These are phyloP conservation scores for Diutina sp. DNA, from an alignment of 1,139 yeast genomes.

Conservation along the genomic window DNA sequence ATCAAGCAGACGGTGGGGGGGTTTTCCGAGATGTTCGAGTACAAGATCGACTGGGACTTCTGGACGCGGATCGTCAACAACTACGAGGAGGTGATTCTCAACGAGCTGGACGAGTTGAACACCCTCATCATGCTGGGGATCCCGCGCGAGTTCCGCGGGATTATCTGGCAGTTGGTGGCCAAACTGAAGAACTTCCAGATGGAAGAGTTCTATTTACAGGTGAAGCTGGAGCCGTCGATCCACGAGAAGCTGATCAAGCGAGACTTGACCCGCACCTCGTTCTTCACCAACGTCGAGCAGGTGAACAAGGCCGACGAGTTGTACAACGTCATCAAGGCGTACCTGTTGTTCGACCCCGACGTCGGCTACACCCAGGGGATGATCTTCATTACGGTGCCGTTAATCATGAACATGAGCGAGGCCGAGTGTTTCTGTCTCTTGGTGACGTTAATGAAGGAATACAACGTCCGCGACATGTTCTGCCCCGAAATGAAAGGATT, in stretches of 20 bases:
- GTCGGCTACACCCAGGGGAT: slow-evolving; percentile 97
- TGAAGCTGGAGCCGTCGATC: slow-evolving; percentile 38
- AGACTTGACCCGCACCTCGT: slow-evolving; percentile 77
- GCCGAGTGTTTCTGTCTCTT: slow-evolving; percentile 77
- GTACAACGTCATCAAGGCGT: slow-evolving; percentile 68
- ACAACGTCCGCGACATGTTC: slow-evolving; percentile 63
- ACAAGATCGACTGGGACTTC: slow-evolving; percentile 61
- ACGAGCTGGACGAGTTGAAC: slow-evolving; percentile 47
- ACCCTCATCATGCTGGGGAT: slow-evolving; percentile 60
- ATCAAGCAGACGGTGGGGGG: slow-evolving; percentile 14
- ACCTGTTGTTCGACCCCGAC: slow-evolving; percentile 76
- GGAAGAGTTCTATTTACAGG: slow-evolving; percentile 54
- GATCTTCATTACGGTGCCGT: slow-evolving; percentile 84
- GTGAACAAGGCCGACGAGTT: slow-evolving; percentile 42
- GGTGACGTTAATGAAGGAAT: slow-evolving; percentile 74
- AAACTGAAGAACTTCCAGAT: slow-evolving; percentile 61
- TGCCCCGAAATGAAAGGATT: slow-evolving; percentile 91
- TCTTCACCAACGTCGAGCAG: slow-evolving; percentile 50
- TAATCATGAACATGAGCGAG: slow-evolving; percentile 70
- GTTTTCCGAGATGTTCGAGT: slow-evolving; percentile 9
- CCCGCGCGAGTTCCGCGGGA: slow-evolving; percentile 76
- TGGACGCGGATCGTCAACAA: slow-evolving; percentile 77
- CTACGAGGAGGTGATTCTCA: slow-evolving; percentile 52
- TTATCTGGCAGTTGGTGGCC: slow-evolving; percentile 87
- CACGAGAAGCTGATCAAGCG: slow-evolving; percentile 71